These are phyloP conservation scores for Colletotrichum sp. DNA, from an alignment of 2,329 filamentous ascomycete genomes.

Conservation along the genomic window DNA sequence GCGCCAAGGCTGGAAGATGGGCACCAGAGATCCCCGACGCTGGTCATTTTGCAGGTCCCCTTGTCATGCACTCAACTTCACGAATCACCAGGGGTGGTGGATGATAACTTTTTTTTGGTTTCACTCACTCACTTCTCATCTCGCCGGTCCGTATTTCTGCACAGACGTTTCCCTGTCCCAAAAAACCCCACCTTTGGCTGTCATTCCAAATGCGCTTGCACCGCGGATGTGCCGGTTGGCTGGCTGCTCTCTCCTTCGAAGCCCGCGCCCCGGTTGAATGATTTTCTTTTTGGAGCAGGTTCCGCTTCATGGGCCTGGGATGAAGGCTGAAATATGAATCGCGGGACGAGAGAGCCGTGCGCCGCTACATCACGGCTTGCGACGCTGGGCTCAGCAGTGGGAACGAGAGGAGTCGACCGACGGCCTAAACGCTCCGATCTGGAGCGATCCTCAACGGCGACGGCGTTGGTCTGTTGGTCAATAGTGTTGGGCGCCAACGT, in stretches of 20 bases:
- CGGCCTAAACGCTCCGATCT: conserved; percentile 6
- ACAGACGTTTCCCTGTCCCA: neutral
- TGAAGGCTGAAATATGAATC: conserved; percentile 14
- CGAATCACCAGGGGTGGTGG: neutral
- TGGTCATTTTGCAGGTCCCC: neutral
- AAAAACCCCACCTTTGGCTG: neutral
- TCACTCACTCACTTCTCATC: neutral
- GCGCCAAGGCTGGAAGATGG: neutral
- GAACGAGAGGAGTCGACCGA: neutral
- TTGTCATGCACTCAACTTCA: neutral
- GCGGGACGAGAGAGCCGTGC: conserved; percentile 7
- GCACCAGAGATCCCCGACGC: neutral
- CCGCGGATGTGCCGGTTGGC: conserved; percentile 21
- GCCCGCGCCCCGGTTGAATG: neutral
- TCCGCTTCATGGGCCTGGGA: neutral
- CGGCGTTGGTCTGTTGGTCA: neutral
- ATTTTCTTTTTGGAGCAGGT: neutral
- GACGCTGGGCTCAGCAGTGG: neutral
- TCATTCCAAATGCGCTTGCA: conserved; percentile 18
- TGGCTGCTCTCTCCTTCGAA: neutral
- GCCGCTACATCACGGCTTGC: neutral
- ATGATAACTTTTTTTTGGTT: neutral
- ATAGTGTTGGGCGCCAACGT: neutral
- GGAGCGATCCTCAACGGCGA: neutral
- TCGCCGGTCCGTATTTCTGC: neutral